phyloP scores from a whole-genome alignment of 305 asterid genomes.

The Fraxinus latifolia region DNA sequence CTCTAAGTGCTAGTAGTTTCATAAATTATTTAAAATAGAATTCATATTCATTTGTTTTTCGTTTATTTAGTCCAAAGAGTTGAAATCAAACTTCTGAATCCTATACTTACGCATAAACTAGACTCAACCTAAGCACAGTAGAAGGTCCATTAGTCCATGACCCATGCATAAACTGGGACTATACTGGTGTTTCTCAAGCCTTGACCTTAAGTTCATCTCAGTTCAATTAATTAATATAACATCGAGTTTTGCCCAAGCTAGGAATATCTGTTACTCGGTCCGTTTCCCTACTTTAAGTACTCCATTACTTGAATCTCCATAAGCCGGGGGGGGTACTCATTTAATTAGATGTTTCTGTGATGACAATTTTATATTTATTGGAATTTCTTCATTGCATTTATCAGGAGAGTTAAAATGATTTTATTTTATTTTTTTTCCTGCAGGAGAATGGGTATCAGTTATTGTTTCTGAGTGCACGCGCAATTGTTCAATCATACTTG shows the following conservation, averaged over 20 bases:
- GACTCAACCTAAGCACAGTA: background rate
- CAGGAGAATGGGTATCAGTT: constrained; percentile 95
- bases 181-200: background rate
- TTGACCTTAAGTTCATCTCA: background rate
- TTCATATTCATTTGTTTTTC: background rate
- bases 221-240: background rate
- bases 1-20: background rate
- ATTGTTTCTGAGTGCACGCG: constrained; percentile 86
- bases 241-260: background rate
- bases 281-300: background rate
- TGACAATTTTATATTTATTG: background rate
- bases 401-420: background rate
- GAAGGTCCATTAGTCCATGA: background rate
- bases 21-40: background rate
- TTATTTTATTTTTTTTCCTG: background rate
- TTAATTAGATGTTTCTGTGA: background rate
- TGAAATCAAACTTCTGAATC: background rate
- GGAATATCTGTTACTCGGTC: background rate
- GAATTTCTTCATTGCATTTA: background rate
- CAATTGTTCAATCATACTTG: constrained; percentile 89
- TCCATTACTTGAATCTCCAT: background rate
- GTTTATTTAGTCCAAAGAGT: background rate
- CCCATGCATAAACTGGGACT: background rate
- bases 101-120: background rate
- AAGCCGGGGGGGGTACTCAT: background rate